Conservation (phyloP, 176 grass and related monocot genomes). For the Ananas comosus region DNA sequence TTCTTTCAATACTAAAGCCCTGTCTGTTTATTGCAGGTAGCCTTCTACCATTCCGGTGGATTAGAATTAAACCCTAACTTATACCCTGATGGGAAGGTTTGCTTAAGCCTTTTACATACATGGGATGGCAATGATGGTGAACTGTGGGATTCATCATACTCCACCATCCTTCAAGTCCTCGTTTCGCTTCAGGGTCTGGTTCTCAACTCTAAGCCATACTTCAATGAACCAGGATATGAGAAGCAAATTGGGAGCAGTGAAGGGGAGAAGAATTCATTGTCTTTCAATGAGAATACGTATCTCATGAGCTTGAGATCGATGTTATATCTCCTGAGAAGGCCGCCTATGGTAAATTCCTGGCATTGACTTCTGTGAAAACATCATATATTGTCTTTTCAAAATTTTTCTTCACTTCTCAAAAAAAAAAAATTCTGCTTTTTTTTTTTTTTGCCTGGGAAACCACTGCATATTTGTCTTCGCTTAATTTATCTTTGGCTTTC, state of each 20-base stretch:
- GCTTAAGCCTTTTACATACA: slow-evolving; percentile 86
- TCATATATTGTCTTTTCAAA: background rate
- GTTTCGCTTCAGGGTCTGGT: slow-evolving; percentile 94
- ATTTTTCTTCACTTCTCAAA: background rate
- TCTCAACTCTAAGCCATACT: slow-evolving; percentile 91
- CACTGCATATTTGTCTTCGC: background rate
- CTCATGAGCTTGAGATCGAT: slow-evolving; percentile 86
- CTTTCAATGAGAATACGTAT: slow-evolving; percentile 97
- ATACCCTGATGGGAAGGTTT: slow-evolving; percentile 91
- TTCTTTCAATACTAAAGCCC: slow-evolving; percentile 7
- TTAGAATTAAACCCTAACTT: slow-evolving; percentile 93
- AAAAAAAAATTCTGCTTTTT: background rate
- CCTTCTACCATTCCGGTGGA: slow-evolving; percentile 90
- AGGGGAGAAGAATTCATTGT: slow-evolving; percentile 93
- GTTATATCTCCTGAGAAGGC: slow-evolving; percentile 85
- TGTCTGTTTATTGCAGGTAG: slow-evolving; percentile 52
- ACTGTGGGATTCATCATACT: slow-evolving; percentile 89
- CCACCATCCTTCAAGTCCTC: slow-evolving; percentile 86
- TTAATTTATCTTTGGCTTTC: background rate
- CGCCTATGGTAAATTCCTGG: slow-evolving; percentile 61
- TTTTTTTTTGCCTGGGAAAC: background rate
- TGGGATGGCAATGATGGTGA: slow-evolving; percentile 91
- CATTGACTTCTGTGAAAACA: background rate
- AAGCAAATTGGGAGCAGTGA: slow-evolving; percentile 91
- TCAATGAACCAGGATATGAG: slow-evolving; percentile 95